Conservation (phyloP, 352 stramenopile genomes). For the Lagenidium giganteum region DNA sequence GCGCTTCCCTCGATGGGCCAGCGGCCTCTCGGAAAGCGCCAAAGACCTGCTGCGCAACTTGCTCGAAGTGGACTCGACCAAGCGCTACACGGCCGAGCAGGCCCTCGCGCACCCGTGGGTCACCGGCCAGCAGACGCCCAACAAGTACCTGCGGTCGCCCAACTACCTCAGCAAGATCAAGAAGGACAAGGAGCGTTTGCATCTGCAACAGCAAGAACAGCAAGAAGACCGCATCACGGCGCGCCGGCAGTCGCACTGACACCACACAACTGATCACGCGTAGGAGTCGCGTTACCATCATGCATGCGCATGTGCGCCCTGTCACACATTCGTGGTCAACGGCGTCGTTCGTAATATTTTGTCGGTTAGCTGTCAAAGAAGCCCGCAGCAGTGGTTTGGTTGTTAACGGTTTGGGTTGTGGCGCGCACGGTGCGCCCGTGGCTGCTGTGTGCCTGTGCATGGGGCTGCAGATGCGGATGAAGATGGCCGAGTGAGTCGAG, state of each 20-base stretch:
- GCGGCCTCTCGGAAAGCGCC: conserved; percentile 72
- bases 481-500: too few relatives aligned
- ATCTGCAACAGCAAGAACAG: conserved; percentile 30
- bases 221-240: conserved; percentile 26
- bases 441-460: too few relatives aligned
- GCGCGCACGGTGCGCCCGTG: too few relatives aligned
- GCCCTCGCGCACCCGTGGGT: conserved; percentile 82
- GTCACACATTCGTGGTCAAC: too few relatives aligned
- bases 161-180: conserved; percentile 85
- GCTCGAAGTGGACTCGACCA: conserved; percentile 72
- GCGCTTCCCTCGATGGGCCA: conserved; percentile 93
- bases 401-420: too few relatives aligned
- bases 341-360: too few relatives aligned
- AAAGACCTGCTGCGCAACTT: conserved; percentile 84
- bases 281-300: too few relatives aligned
- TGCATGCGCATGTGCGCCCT: too few relatives aligned
- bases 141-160: conserved; percentile 84
- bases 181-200: conserved; percentile 53
- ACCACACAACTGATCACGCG: too few relatives aligned
- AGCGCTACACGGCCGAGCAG: conserved; percentile 81
- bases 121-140: conserved; percentile 76
- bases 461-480: too few relatives aligned
- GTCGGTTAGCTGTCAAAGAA: too few relatives aligned
- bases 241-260: conserved; percentile 67
- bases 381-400: too few relatives aligned